Base-by-base conservation (phyloP, 805 yeast species). In the Dipodascus geniculatus region DNA sequence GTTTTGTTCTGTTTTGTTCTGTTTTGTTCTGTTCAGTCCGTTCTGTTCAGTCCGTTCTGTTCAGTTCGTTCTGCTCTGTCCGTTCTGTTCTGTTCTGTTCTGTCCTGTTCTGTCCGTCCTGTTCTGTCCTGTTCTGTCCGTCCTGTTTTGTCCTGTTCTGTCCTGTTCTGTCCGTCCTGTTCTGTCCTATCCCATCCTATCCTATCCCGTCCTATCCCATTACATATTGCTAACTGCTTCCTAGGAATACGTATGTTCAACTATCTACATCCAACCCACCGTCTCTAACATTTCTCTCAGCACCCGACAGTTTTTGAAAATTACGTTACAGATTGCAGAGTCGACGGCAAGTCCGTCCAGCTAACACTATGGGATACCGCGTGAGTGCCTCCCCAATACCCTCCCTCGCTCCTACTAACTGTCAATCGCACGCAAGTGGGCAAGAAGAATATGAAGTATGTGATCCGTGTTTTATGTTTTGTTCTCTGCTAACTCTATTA, bases 271-370 rank as follows among this genome's bases (percentile, higher is more conserved):
- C 44, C 19, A 11, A 17, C 44, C 14, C 19, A 17, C 4, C 33
- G n/a, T n/a, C 33, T 6, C 33, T 28, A 28, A 28, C 33, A 28
- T 28, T 6, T 6, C 6, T 28, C 31, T 8, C 84, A 88, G 67
- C 95, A 87, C 60, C 97, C 97, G 2, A 89, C 97, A 0, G 96
- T 89, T 3, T 89, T 90, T 67, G 97, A 89, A 61, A 89, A 90
- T 67, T 88, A 90, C 66, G 96, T 89, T 16, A 88, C 96, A 1
- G 96, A 88, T 63, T 89, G 96, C 68, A 74, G 96, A 55, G 95
- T 90, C 19, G 97, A 89, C 64, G 96, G 96, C 2, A 89, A 88
- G 60, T 85, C 93, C 16, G 95, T 89, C 2, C 84, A 88, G 58
- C 69, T 89, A 54, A 90, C 95, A 1, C 70, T 89, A 23, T 89